Conservation (phyloP, 805 yeast species). For the Pichia pseudocactophila region DNA sequence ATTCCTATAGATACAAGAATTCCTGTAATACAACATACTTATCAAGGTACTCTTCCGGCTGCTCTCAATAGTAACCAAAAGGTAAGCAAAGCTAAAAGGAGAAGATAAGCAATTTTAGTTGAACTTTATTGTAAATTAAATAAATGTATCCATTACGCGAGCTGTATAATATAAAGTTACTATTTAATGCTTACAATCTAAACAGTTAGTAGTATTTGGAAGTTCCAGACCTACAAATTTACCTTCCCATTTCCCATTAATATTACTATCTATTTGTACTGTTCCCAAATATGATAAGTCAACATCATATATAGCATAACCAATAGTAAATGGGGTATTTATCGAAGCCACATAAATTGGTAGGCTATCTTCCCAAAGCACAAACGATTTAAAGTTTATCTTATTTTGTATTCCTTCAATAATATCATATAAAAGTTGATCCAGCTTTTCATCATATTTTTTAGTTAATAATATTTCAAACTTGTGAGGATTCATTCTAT, state of each 20-base stretch:
- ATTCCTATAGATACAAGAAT: conserved; percentile 33
- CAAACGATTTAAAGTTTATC: not conserved
- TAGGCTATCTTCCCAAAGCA: not conserved
- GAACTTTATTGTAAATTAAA: not conserved
- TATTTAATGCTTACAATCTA: not conserved
- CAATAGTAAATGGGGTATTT: conserved; percentile 8
- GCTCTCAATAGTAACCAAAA: conserved; percentile 16
- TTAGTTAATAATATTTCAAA: conserved; percentile 3
- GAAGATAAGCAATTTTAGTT: not conserved
- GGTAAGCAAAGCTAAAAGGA: conserved; percentile 5
- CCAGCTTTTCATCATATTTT: conserved; percentile 4
- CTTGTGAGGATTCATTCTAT: not conserved
- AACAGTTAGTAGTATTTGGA: conserved; percentile 7
- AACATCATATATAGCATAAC: conserved; percentile 10
- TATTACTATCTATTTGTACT: conserved; percentile 10
- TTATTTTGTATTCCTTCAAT: conserved; percentile 2
- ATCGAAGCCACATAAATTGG: not conserved
- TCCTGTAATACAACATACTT: conserved; percentile 67
- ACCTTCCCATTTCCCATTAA: conserved; percentile 7
- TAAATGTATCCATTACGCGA: not conserved
- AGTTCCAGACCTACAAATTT: conserved; percentile 6
- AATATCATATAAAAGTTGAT: conserved; percentile 3
- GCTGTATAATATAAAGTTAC: not conserved
- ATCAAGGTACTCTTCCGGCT: conserved; percentile 74
- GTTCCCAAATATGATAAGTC: conserved; percentile 11